Base-by-base conservation (phyloP, 495 filamentous ascomycete genomes). In the Staphylotrichum longicolle region DNA sequence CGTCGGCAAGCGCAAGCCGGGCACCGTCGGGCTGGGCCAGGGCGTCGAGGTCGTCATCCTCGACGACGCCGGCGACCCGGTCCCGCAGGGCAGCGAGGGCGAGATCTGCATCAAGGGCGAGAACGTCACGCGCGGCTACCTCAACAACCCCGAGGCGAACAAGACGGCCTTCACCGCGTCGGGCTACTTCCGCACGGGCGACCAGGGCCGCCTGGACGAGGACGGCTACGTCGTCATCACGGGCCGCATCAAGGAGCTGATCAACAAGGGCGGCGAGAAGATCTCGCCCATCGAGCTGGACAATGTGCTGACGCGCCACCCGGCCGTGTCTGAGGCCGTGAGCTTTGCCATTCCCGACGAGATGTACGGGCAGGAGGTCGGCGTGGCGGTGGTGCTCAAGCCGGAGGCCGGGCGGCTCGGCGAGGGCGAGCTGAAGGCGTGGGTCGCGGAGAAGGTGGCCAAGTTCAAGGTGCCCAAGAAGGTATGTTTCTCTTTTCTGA, bases 391-490 rank as follows among this genome's bases (percentile, higher is more conserved):
- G 7, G 90, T 93, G 20, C 62, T 89, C n/a, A 91, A 89, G 77
- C 68, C 73, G 15, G 86, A 84, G 1, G 66, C 77, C 20, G 20
- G 20, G 63, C 78, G 70, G 47, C 67, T 86, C 20, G 75, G 57
- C 5, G 78, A 77, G 37, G 77, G 82, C 2, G 86, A 88, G 61
- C 62, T 95, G 66, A 88, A 80, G 73, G 66, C 65, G 33, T 93
- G 86, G 83, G 80, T 91, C 48, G 79, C 72, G 0, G 80, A 87
- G 41, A 86, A 80, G 70, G 68, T 91, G 68, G 86, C 87, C 34
- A 89, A 87, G 72, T 93, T 92, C 68, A 95, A 95, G 79, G 79
- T 91, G n/a, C 90, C 91, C 1, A 91, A 90, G 75, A 85, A 88
- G 83, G 88, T 89, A n/a, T n/a, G 48, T 44, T 44, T 52, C 12